A percentile compares a stretch with the other conserved stretches of the same genome.
These are phyloP conservation scores for Apiospora phragmitis DNA, from an alignment of 2,329 filamentous ascomycete species.

Conservation along the genomic window DNA sequence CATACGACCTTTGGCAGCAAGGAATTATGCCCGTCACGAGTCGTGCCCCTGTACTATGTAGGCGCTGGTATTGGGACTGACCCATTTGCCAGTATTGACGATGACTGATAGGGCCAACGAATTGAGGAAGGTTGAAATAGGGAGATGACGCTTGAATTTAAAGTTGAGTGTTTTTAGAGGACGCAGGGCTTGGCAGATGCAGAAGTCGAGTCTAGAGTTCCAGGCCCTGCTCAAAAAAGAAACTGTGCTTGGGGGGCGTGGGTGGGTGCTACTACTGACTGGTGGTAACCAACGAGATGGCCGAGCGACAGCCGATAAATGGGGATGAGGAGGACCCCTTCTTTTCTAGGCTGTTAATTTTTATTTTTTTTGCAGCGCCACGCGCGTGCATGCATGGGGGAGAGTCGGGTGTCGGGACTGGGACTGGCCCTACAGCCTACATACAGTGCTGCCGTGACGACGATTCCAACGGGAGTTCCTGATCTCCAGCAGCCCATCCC, in stretches of 20 bases:
- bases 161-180: background rate
- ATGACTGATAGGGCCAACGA: background rate
- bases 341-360: background rate
- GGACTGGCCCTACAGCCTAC: background rate
- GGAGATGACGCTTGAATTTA: constrained; percentile 6
- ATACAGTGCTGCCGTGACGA: background rate
- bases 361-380: background rate
- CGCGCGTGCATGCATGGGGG: constrained; percentile 1
- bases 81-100: background rate
- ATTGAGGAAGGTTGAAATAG: background rate
- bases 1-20: background rate
- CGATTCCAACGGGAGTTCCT: background rate
- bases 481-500: background rate
- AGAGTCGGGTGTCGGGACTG: background rate
- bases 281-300: background rate
- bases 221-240: background rate
- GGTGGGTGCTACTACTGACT: background rate
- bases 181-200: background rate
- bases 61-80: background rate
- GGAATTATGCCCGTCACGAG: background rate
- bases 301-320: background rate
- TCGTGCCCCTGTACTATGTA: background rate
- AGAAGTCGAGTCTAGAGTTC: background rate
- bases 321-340: background rate
- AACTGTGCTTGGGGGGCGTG: background rate